Base-by-base conservation (phyloP, 768 basidiomycete species). In the Lentinus brumalis region DNA sequence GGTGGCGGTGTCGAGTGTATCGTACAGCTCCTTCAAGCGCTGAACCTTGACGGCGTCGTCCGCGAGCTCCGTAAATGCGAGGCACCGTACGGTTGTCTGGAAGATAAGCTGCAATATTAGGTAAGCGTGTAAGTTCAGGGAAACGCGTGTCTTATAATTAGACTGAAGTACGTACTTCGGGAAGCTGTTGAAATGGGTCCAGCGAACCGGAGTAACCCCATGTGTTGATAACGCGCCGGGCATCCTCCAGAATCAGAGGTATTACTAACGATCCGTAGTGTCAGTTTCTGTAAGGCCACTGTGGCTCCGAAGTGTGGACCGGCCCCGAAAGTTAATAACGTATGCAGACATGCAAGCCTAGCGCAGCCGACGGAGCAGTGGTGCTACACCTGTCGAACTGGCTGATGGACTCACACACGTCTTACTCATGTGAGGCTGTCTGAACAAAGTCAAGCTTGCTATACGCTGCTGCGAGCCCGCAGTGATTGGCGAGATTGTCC, bases 171-270 rank as follows among this genome's bases (percentile, higher is more conserved):
- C 68, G 53, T 61, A 72, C 71, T 55, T 67, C 61, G 52, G 85
- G 72, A 85, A 89, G 67, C 86, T 80, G 59, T 80, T 85, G 54
- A 86, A 91, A 92, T 18, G 89, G 89, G 70, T 91, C 88, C 57
- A 91, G 79, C 50, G 74, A 80, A 58, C 89, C 91, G 50, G 79
- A 81, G 21, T 75, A 52, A 60, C 87, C 87, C 87, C 89, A 92
- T 57, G 76, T 74, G 67, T 83, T 81, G 81, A 91, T 84, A 29
- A 81, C 73, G 60, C 75, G 78, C 63, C 79, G 78, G 69, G 82
- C 83, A 77, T 91, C 91, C 62, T 85, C 80, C 66, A 91, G 72
- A 50, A 92, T 83, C 40, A 75, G 72, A 47, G 84, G 83, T 53
- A 92, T 84, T 11, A 90, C 90, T 92, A 66, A 18, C 31, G 18